phyloP scores from a whole-genome alignment of 2,329 filamentous ascomycete genomes.

The Leptodontidium sp. region DNA sequence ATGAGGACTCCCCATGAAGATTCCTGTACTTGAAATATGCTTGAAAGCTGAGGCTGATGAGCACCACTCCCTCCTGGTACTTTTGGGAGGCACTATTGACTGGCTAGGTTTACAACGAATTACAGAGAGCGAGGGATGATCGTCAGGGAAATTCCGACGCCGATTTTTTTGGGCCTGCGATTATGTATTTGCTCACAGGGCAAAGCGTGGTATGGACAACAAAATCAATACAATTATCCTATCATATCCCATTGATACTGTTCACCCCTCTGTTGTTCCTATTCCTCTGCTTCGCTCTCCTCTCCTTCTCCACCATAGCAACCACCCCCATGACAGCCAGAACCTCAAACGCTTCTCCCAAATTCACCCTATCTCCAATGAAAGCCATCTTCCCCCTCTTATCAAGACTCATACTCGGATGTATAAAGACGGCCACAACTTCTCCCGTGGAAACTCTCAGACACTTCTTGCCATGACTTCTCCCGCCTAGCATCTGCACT shows the following conservation, averaged over 20 bases:
- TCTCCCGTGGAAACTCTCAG: slow-evolving; percentile 30
- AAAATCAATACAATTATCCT: too few species aligned
- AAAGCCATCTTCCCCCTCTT: slow-evolving; percentile 40
- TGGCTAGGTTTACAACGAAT: too few species aligned
- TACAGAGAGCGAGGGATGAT: too few species aligned
- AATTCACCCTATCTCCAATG: slow-evolving; percentile 28
- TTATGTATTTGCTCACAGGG: too few species aligned
- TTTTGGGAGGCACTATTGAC: too few species aligned
- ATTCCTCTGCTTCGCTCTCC: slow-evolving; percentile 18
- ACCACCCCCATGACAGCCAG: slow-evolving; percentile 31
- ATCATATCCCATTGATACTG: neutral
- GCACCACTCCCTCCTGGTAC: too few species aligned
- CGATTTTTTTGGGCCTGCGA: too few species aligned
- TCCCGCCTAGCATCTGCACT: slow-evolving; percentile 28
- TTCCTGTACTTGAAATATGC: too few species aligned
- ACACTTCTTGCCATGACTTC: slow-evolving; percentile 35
- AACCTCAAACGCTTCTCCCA: slow-evolving; percentile 35
- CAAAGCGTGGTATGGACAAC: too few species aligned
- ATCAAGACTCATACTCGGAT: slow-evolving; percentile 26
- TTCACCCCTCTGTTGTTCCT: slow-evolving; percentile 13
- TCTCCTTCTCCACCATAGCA: slow-evolving; percentile 32
- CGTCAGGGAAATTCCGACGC: too few species aligned
- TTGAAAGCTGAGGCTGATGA: too few species aligned
- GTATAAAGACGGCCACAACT: slow-evolving; percentile 36
- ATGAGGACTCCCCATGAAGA: too few species aligned